Conservation (phyloP, 768 basidiomycete genomes). For the Mrakia blollopis region DNA sequence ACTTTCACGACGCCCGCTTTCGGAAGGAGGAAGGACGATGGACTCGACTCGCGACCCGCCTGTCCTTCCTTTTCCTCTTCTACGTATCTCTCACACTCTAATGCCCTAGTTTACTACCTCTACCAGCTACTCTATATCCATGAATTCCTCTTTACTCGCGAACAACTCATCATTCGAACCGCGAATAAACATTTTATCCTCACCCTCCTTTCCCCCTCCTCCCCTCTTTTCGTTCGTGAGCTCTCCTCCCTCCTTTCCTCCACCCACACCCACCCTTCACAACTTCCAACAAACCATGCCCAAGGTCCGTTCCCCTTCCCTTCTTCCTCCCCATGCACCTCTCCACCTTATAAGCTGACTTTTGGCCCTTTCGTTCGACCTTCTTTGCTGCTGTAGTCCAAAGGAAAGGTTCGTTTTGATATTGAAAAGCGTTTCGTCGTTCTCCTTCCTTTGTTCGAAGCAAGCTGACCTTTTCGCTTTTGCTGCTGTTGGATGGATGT, state of each 20-base stretch:
- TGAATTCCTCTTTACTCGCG: no score
- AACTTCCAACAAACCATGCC: conserved; percentile 1
- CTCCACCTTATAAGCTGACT: neutral
- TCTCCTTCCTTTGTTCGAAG: neutral
- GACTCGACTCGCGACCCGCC: no score
- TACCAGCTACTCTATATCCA: no score
- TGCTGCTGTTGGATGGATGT: neutral
- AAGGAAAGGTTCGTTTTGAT: neutral
- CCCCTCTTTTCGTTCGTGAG: neutral
- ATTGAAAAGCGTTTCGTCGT: neutral
- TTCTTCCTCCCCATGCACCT: neutral
- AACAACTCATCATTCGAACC: no score
- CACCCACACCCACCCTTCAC: neutral
- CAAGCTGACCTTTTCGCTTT: neutral
- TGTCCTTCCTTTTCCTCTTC: no score
- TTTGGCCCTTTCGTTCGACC: neutral
- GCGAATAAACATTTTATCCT: neutral
- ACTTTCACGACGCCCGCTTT: no score
- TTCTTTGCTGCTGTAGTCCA: neutral
- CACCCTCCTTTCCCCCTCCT: neutral
- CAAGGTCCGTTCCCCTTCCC: neutral
- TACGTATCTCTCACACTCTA: no score
- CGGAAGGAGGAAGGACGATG: no score
- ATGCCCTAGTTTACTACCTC: no score
- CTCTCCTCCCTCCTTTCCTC: neutral